Base-by-base conservation (phyloP, 129 eudicot species). In the Artemisia annua region DNA sequence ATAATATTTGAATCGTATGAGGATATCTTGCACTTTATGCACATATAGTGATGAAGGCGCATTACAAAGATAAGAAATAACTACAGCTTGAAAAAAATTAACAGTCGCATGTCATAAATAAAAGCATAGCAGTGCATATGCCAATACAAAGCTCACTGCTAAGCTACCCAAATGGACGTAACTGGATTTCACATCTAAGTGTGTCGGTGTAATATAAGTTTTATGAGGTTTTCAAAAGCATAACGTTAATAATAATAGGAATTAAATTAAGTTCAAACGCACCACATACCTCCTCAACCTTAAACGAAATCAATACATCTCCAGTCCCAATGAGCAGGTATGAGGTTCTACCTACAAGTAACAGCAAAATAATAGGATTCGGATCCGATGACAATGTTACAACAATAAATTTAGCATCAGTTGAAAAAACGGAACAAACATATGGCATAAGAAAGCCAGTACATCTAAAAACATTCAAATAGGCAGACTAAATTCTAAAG, bases 221-320 rank as follows among this genome's bases (percentile, higher is more conserved):
- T 2, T 24, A 24, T 1, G 2, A 24, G 28, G 28, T 24, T 24
- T 24, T 24, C 28, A 24, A 24, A 1, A 2, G 28, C 28, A 24
- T 24, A 24, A 24, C 28, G 0, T 24, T 24, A 24, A 24, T 24
- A 24, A 24, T 24, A 67, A 49, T 48, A 19, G 55, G 70, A 66
- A 50, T 46, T 44, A 26, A 19, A 46, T 49, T 67, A 11, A 58
- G 19, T 53, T 59, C 3, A 26, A 32, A 13, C 74, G 66, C 7
- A 18, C 22, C 60, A 69, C 86, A 11, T 85, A 92, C 97, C 78
- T 92, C 97, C 80, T 92, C 96, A 66, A 87, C 96, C 84, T 88
- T 86, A 82, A 92, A 87, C 10, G 82, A 71, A 62, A 92, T 83
- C 28, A 79, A 75, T 73, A 92, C 70, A 85, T 92, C 24, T 81